Percentiles rank a stretch among this genome's conserved stretches.
Conservation (phyloP, 352 stramenopile species). For the Phytopythium delawarense region DNA sequence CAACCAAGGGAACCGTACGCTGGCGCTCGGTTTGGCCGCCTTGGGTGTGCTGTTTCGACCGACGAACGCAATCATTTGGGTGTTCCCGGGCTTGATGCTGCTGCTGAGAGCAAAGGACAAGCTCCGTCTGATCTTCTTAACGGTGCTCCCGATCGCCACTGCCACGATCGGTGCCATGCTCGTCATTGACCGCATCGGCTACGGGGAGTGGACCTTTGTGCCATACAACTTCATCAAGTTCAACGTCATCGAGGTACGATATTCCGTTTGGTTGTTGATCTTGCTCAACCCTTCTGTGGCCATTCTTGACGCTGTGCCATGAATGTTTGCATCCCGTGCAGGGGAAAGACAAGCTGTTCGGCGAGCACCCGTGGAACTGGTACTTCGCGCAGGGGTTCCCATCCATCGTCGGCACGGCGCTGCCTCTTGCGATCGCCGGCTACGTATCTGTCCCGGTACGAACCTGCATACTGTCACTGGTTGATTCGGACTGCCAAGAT, state of each 20-base stretch:
- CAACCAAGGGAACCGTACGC: conserved; percentile 21
- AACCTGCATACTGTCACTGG: neutral
- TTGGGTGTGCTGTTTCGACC: conserved; percentile 79
- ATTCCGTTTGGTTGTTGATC: neutral
- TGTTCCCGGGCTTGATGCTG: conserved; percentile 59
- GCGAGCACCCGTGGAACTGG: conserved; percentile 76
- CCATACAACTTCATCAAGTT: conserved; percentile 86
- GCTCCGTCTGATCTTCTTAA: conserved; percentile 29
- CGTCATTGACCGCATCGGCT: conserved; percentile 68
- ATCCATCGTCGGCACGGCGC: conserved; percentile 53
- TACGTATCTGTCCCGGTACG: conserved; percentile 56
- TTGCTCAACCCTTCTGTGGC: neutral
- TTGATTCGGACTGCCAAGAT: neutral
- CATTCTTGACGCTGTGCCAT: neutral
- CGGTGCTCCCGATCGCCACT: conserved; percentile 58
- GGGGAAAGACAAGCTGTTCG: conserved; percentile 81
- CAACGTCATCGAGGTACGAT: conserved; percentile 73
- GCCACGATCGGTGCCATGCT: conserved; percentile 54
- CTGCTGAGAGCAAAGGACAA: conserved; percentile 44
- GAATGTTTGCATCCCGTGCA: conserved; percentile 12
- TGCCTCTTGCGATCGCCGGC: conserved; percentile 44
- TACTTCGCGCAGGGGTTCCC: conserved; percentile 82
- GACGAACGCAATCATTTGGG: conserved; percentile 74
- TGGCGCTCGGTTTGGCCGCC: conserved; percentile 55
- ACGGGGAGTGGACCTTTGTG: conserved; percentile 83